phyloP scores from a whole-genome alignment of 176 grass and related monocot genomes.

The Poa annua region DNA sequence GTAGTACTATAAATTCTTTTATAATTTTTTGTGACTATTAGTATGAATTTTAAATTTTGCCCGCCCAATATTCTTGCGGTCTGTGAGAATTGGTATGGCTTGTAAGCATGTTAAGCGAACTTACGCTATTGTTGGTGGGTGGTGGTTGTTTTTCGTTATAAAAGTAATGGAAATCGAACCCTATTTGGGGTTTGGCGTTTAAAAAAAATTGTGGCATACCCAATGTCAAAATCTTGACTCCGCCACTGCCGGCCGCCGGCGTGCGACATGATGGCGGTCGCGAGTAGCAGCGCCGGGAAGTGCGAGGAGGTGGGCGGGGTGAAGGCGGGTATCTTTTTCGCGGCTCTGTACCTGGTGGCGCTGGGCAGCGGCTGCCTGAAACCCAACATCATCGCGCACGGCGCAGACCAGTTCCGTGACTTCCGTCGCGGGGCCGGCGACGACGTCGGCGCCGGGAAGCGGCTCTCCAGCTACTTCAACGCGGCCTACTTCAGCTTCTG shows the following conservation, averaged over 20 bases:
- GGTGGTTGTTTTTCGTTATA: no score
- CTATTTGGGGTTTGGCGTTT: no score
- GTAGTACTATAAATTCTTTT: no score
- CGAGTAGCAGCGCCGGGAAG: background rate
- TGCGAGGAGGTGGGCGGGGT: conserved; percentile 62
- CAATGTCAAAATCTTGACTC: no score
- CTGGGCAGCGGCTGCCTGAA: conserved; percentile 89
- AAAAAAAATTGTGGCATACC: no score
- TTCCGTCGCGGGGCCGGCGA: conserved; percentile 46
- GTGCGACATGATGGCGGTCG: conserved; percentile 71
- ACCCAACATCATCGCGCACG: conserved; percentile 88
- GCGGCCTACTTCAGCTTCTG: conserved; percentile 95
- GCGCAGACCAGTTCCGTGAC: conserved; percentile 68
- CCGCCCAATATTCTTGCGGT: no score
- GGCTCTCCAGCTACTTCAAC: conserved; percentile 89
- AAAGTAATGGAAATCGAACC: no score
- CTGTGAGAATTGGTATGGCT: no score
- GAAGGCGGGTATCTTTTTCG: conserved; percentile 76
- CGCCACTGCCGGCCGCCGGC: conserved; percentile 64
- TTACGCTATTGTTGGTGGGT: no score
- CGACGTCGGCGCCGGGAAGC: conserved; percentile 30
- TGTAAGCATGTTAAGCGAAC: no score
- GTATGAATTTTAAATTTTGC: no score
- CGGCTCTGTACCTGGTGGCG: conserved; percentile 83
- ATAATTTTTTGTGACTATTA: no score